Evolutionary conservation across 2,329 filamentous ascomycete genomes (phyloP).

Genomic region (Cladophialophora exuberans): DNA sequence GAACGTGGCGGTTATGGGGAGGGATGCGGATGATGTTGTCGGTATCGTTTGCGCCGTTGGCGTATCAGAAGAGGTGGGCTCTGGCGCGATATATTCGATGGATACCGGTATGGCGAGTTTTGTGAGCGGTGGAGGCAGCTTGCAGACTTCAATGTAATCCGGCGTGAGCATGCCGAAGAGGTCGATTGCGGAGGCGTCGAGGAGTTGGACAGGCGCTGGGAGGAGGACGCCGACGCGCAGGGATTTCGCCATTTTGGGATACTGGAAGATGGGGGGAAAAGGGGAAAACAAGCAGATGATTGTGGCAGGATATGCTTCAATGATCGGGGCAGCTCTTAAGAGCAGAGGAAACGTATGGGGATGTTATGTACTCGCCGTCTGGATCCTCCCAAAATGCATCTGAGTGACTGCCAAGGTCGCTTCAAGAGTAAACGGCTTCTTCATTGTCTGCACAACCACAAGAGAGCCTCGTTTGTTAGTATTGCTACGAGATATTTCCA

Average conservation of each 20-base stretch:
- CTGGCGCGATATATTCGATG: conserved; percentile 41
- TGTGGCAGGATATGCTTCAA: not conserved
- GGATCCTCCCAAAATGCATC: too few relatives aligned
- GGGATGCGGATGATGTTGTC: conserved; percentile 37
- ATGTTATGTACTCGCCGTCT: too few relatives aligned
- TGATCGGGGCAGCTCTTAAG: too few relatives aligned
- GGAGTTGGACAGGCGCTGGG: conserved; percentile 41
- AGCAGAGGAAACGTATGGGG: too few relatives aligned
- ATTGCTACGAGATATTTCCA: not conserved
- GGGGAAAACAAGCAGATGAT: not conserved
- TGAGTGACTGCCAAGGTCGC: too few relatives aligned
- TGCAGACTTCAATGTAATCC: conserved; percentile 37
- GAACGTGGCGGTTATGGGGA: conserved; percentile 37
- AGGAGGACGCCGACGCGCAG: conserved; percentile 44
- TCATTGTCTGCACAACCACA: too few relatives aligned
- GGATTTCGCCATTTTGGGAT: conserved; percentile 5
- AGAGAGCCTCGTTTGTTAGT: too few relatives aligned
- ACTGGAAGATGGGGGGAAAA: not conserved
- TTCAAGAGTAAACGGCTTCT: too few relatives aligned
- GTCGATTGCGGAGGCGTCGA: conserved; percentile 45
- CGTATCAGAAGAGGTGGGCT: too few relatives aligned
- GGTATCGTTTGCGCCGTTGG: conserved; percentile 13
- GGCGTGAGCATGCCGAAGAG: conserved; percentile 43
- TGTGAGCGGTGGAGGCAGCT: conserved; percentile 38
- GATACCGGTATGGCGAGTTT: conserved; percentile 22